A percentile compares a stretch with the other conserved stretches of the same genome.
These are phyloP conservation scores for Parsonsia alboflavescens DNA, from an alignment of 257 asterid genomes.

Conservation along the genomic window DNA sequence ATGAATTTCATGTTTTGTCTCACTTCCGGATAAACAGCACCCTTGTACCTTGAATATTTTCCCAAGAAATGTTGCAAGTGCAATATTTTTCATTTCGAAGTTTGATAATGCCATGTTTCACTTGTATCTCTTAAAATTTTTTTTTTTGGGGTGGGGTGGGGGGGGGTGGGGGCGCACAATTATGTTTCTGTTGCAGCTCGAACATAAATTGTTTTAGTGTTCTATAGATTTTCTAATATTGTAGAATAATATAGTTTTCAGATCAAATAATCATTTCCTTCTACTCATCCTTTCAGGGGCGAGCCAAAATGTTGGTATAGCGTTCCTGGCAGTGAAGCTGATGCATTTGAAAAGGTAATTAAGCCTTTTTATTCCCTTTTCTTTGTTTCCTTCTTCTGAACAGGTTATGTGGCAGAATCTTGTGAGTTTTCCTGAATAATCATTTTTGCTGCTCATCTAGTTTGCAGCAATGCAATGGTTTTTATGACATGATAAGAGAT, in stretches of 20 bases:
- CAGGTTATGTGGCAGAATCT: not conserved
- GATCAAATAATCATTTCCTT: not conserved
- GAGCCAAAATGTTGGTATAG: conserved; percentile 99
- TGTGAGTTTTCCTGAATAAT: not conserved
- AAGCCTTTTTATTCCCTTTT: not conserved
- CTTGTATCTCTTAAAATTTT: not conserved
- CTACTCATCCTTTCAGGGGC: conserved; percentile 56
- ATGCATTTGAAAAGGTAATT: conserved; percentile 83
- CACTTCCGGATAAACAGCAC: not conserved
- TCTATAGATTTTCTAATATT: not conserved
- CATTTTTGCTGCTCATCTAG: not conserved
- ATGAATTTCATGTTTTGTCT: not conserved
- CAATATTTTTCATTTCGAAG: not conserved
- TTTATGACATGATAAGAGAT: not conserved
- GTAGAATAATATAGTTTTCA: not conserved
- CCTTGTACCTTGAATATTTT: not conserved
- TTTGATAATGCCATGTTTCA: not conserved
- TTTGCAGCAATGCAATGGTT: conserved; percentile 7
- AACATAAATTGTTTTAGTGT: not conserved
- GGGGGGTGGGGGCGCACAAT: not conserved
- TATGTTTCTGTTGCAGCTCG: not conserved
- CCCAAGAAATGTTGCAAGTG: not conserved
- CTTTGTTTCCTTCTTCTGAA: not conserved
- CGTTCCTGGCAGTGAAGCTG: conserved; percentile 82
- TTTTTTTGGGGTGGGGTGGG: no score